Conservation (phyloP, 169 alveolate species). For the Plasmodium sp. region DNA sequence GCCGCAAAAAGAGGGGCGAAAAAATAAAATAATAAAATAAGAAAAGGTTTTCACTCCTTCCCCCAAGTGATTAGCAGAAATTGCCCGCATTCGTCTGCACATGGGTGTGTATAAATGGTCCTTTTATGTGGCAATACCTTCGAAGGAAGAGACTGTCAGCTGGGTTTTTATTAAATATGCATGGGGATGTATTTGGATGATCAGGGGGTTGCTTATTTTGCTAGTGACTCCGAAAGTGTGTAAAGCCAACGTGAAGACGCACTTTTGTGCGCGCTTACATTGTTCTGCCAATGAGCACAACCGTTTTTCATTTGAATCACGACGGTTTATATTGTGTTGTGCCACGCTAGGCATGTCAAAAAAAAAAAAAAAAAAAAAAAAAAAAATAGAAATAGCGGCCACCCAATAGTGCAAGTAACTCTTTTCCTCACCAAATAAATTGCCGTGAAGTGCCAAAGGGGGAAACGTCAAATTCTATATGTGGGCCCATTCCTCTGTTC, state of each 20-base stretch:
- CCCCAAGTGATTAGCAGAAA: not conserved
- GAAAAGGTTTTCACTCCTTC: not conserved
- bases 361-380: not conserved
- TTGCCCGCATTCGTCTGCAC: not conserved
- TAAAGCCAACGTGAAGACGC: not conserved
- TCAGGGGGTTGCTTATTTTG: not conserved
- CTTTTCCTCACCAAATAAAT: not conserved
- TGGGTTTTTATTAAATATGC: not conserved
- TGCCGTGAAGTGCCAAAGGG: not conserved
- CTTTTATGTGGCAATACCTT: not conserved
- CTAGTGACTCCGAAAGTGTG: not conserved
- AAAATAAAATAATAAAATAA: not conserved
- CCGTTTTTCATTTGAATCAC: not conserved
- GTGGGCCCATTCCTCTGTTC: not conserved
- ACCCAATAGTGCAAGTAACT: not conserved
- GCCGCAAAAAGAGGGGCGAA: not conserved
- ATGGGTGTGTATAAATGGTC: not conserved
- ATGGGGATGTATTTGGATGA: not conserved
- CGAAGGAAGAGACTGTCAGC: not conserved
- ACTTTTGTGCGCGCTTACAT: not conserved
- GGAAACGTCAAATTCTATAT: not conserved
- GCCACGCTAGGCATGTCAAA: not conserved
- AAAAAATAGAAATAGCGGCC: not conserved
- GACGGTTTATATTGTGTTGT: not conserved
- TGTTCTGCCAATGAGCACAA: not conserved